A percentile compares a stretch with the other conserved stretches of the same genome.
phyloP scores from a whole-genome alignment of 75 land plant species.

The Cunninghamia lanceolata region DNA sequence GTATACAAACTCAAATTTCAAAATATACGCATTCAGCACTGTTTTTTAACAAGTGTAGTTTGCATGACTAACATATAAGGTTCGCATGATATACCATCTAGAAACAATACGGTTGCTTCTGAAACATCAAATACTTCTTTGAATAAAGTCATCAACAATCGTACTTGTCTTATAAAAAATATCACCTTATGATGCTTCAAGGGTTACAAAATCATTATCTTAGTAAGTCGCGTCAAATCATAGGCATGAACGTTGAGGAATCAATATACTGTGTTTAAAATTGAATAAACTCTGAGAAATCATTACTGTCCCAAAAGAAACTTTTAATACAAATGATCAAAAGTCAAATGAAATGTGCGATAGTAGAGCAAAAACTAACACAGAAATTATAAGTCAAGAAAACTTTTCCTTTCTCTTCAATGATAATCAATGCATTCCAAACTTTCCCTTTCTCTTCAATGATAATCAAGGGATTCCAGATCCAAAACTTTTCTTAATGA shows the following conservation, averaged over 20 bases:
- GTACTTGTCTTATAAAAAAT: background rate
- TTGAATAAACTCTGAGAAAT: background rate
- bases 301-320: background rate
- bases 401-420: too few relatives aligned
- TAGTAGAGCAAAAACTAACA: background rate
- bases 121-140: background rate
- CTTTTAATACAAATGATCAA: background rate
- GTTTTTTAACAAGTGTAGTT: background rate
- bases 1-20: constrained; percentile 16
- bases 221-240: background rate
- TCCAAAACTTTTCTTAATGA: background rate
- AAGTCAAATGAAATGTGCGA: background rate
- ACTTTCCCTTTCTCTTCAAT: background rate
- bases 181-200: background rate
- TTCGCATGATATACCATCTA: background rate
- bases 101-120: background rate
- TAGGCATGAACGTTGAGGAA: background rate
- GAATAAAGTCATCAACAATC: background rate
- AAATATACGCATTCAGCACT: background rate
- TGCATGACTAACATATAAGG: background rate
- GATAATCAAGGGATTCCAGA: background rate
- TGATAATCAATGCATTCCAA: background rate
- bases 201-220: background rate
- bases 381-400: background rate
- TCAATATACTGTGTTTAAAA: background rate